A percentile compares a stretch with the other conserved stretches of the same genome.
Conservation (phyloP, 2,329 filamentous ascomycete genomes). For the Acrodontium crateriforme region DNA sequence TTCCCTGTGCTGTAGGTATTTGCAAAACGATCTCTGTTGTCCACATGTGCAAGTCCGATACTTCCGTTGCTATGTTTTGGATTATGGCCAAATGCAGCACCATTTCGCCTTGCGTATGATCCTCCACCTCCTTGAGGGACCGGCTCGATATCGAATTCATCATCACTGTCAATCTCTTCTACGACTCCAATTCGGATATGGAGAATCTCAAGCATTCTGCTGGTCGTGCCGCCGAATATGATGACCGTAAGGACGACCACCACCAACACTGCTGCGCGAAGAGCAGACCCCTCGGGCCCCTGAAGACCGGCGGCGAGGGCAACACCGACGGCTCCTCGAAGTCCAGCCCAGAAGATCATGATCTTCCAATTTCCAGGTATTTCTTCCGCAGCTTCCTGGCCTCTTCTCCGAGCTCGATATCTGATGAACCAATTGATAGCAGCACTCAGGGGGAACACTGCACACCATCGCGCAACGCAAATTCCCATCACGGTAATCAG, state of each 20-base stretch:
- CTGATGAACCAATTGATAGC: constrained; percentile 87
- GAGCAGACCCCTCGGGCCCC: constrained; percentile 55
- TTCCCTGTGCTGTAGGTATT: constrained; percentile 44
- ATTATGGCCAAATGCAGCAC: constrained; percentile 61
- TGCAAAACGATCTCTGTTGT: constrained; percentile 11
- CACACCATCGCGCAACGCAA: constrained; percentile 80
- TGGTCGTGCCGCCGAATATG: constrained; percentile 94
- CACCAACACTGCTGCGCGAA: constrained; percentile 90
- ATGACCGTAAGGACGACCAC: constrained; percentile 97
- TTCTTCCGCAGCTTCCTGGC: constrained; percentile 68
- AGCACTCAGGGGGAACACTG: constrained; percentile 82
- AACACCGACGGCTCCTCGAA: constrained; percentile 90
- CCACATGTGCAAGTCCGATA: constrained; percentile 17
- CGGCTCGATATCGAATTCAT: constrained; percentile 91
- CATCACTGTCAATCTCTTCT: constrained; percentile 92
- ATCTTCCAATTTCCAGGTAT: constrained; percentile 89
- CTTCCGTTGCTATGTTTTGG: constrained; percentile 41
- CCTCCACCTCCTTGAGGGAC: constrained; percentile 46
- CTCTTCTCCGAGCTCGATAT: constrained; percentile 66
- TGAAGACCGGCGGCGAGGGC: constrained; percentile 79
- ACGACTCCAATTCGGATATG: constrained; percentile 94
- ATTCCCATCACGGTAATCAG: constrained; percentile 85
- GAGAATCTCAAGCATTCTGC: constrained; percentile 92
- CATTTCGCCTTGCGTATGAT: constrained; percentile 68
- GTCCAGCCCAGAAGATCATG: constrained; percentile 99